Evolutionary conservation across 306 rosid genomes (phyloP).

Genomic region (Potentilla sterilis): DNA sequence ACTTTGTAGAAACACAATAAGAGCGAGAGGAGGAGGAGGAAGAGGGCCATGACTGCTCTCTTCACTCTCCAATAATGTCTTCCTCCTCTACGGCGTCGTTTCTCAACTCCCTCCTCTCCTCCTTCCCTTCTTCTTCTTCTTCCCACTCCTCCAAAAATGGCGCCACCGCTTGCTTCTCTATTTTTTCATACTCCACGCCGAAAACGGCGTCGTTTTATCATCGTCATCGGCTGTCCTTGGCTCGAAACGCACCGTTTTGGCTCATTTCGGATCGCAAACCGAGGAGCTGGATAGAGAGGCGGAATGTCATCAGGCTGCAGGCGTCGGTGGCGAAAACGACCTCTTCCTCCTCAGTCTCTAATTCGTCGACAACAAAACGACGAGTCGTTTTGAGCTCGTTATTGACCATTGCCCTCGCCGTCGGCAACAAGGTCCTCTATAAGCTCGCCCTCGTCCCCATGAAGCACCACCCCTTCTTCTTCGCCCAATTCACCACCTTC

Average conservation of each 20-base stretch:
- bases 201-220: background rate
- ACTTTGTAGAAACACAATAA: no score
- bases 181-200: background rate
- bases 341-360: background rate
- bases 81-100: conserved; percentile 11
- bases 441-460: conserved; percentile 86
- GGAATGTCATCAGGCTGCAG: conserved; percentile 26
- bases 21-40: background rate
- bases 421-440: conserved; percentile 79
- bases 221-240: background rate
- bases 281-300: conserved; percentile 6
- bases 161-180: background rate
- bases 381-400: conserved; percentile 41
- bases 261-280: conserved; percentile 22
- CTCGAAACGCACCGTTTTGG: conserved; percentile 17
- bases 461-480: conserved; percentile 74
- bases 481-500: conserved; percentile 77
- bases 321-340: conserved; percentile 39
- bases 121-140: background rate
- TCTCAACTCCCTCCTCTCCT: background rate
- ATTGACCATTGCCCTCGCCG: conserved; percentile 48
- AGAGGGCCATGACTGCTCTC: background rate
- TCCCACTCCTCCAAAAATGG: conserved; percentile 6
- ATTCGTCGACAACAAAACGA: conserved; percentile 23
- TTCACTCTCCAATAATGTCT: conserved; percentile 2